Evolutionary conservation across 805 yeast species (phyloP).

Genomic region (Barnettozyma sp.): DNA sequence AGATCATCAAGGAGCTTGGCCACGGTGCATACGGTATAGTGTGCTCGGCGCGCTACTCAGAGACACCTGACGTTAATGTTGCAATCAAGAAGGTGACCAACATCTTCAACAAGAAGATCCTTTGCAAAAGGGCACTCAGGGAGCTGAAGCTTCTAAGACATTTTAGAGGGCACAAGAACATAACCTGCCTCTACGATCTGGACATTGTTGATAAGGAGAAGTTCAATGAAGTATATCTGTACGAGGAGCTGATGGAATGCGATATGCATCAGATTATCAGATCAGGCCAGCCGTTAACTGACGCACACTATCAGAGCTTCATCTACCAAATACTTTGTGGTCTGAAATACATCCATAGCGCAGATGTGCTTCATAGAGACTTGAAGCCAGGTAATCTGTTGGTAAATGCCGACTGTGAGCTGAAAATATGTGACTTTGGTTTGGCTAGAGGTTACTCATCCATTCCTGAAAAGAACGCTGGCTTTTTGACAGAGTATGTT

Average conservation of each 20-base stretch:
- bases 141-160: slow-evolving; percentile 87
- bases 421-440: slow-evolving; percentile 95
- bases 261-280: slow-evolving; percentile 97
- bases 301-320: slow-evolving; percentile 91
- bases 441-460: slow-evolving; percentile 86
- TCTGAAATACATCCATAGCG: slow-evolving; percentile 79
- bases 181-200: slow-evolving; percentile 89
- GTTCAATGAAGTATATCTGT: slow-evolving; percentile 86
- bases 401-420: slow-evolving; percentile 94
- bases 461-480: slow-evolving; percentile 78
- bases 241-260: slow-evolving; percentile 97
- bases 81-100: slow-evolving; percentile 96
- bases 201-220: slow-evolving; percentile 70
- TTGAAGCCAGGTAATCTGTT: slow-evolving; percentile 89
- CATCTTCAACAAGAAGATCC: slow-evolving; percentile 82
- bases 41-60: slow-evolving; percentile 83
- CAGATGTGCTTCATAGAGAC: slow-evolving; percentile 90
- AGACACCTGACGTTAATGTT: slow-evolving; percentile 68
- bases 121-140: slow-evolving; percentile 86
- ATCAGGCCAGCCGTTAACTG: slow-evolving; percentile 88
- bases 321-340: slow-evolving; percentile 91
- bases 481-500: slow-evolving; percentile 95
- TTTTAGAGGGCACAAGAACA: slow-evolving; percentile 93
- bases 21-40: slow-evolving; percentile 98
- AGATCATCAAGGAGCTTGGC: slow-evolving; percentile 87